Evolutionary conservation across 1,139 yeast genomes (phyloP), one percentile per base, ranked within the genome.

Genomic region (Debaryomycetaceae sp.): DNA sequence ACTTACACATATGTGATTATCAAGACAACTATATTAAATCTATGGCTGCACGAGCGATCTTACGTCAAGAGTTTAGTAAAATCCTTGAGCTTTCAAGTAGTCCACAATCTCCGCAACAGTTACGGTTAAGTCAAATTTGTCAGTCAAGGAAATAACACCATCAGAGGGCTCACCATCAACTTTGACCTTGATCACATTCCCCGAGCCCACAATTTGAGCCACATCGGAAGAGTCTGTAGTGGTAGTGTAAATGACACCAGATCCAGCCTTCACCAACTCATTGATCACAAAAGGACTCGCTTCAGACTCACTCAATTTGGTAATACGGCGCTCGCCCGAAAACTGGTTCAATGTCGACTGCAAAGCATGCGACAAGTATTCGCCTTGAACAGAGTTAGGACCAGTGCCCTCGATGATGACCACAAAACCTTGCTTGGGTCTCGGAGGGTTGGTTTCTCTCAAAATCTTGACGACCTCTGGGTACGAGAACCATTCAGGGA

Each of bases 401-500:
- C 61, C 71, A 52, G 72, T 73, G 49, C 71, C 64, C 43, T 82
- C 81, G 25, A 78, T 65, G 41, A 77, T 69, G 43, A 80, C 63
- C 8, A 84, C 86, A 59, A 89, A 89, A 26, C 97, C 97, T 65
- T 89, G 97, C 39, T 71, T 60, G 38, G 70, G 75, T 61, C 96
- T 80, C 40, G 97, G 96, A 38, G 97, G 97, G 58, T 89, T 89
- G 28, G 93, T 78, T 46, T 86, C 93, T 56, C 97, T 81, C 49
- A 89, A 73, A 39, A 89, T 89, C 55, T 75, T 73, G 38, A 89
- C 97, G 30, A 89, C 96, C 60, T 89, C 96, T 4, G 96, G 96
- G 61, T 89, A 89, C 2, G 96, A 85, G 63, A 89, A 89, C 97
- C 97, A 89, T 50, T 77, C 93, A 39, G 97, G 97, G 45, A 89